Percentiles rank a stretch among this genome's conserved stretches.
These are phyloP conservation scores for Eucalyptus cloeziana DNA, from an alignment of 345 rosid species.

Conservation along the genomic window DNA sequence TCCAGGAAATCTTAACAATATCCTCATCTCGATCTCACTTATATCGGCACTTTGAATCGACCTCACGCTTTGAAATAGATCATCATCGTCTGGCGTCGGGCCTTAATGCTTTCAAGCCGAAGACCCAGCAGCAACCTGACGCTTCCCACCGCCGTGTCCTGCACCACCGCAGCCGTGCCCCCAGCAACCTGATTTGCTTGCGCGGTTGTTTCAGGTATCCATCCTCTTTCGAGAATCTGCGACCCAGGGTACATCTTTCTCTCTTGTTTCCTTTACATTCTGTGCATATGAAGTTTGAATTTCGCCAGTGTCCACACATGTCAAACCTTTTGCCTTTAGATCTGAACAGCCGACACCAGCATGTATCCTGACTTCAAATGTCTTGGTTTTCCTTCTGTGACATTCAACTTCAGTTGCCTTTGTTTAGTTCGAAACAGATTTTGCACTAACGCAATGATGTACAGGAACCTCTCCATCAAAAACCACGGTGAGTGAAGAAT, in stretches of 20 bases:
- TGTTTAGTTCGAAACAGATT: not conserved
- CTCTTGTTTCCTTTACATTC: no score
- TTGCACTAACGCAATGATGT: not conserved
- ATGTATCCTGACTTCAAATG: not conserved
- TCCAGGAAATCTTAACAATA: not conserved
- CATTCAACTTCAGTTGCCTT: not conserved
- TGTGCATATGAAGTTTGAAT: not conserved
- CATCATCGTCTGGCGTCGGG: not conserved
- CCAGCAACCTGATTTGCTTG: not conserved
- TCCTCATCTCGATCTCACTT: not conserved
- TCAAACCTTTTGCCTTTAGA: not conserved
- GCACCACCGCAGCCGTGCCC: not conserved
- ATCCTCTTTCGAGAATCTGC: not conserved
- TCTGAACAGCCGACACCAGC: not conserved
- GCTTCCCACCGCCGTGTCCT: not conserved
- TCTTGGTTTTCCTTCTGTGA: not conserved
- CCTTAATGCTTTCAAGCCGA: not conserved
- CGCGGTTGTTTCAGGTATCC: no score
- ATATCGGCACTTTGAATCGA: not conserved
- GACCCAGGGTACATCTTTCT: rapidly evolving
- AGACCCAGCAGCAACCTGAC: not conserved
- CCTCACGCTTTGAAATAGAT: not conserved
- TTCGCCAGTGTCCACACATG: no score
- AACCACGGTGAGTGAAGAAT: conserved; percentile 26
- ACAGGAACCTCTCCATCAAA: conserved; percentile 29